Base-by-base conservation (phyloP, 306 rosid species). In the Glycyrrhiza uralensis region DNA sequence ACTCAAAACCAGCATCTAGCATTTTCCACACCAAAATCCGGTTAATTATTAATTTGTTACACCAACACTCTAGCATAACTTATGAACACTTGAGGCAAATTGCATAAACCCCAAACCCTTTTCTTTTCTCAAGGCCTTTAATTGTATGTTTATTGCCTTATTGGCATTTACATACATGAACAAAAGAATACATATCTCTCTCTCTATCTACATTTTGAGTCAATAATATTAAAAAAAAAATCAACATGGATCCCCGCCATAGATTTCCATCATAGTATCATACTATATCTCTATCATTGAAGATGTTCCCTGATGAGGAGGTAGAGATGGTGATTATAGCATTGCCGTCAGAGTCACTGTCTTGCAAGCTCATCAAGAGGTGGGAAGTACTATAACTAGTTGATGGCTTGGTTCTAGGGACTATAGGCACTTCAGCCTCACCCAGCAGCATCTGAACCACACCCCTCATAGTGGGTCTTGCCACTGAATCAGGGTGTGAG, bases 391-490 rank as follows among this genome's bases (percentile, higher is more conserved):
- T 89, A 47, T 83, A 92, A 44, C 76, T 87, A 2, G 93, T 78
- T 9, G 79, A 71, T 1, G 96, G 97, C 74, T 83, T 89, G 6
- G 88, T 64, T 78, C 78, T 84, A 2, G 97, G 96, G 26, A 89
- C 96, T 13, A 80, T 51, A 0, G 96, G 96, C 13, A 87, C 93
- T 66, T 92, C 87, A 12, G 92, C 81, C 46, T 92, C 97, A 14
- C 94, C 97, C 4, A 76, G 74, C 23, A 92, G 81, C 92, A 92
- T 92, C 51, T 92, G 97, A 45, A 86, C 88, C 30, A 88, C 97
- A 11, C 57, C 33, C 57, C 97, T 85, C 96, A 92, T 92, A 0
- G 92, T 74, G 24, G 96, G 97, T 61, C 97, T 78, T 29, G 41
- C 80, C 72, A 62, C 12, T 5, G 96, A 85, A 69, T 92, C 97